These are phyloP conservation scores for Nitzschia inconspicua DNA, from an alignment of 108 stramenopile genomes.

Conservation along the genomic window DNA sequence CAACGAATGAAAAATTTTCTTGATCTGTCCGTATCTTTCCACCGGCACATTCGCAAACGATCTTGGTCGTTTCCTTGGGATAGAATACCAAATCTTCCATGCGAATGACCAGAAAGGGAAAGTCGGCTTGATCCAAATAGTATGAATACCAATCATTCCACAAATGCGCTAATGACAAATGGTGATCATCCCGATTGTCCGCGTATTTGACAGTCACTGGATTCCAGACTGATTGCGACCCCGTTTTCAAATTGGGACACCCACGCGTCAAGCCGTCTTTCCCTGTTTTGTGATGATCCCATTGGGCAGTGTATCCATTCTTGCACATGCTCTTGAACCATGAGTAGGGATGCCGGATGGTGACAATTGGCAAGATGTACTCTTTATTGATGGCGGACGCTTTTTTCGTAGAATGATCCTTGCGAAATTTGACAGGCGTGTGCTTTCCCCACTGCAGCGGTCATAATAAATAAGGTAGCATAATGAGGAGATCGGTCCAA, in stretches of 20 bases:
- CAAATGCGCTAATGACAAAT: slow-evolving; percentile 55
- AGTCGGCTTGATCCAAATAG: slow-evolving; percentile 41
- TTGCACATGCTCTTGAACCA: slow-evolving; percentile 83
- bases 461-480: not conserved
- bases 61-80: slow-evolving; percentile 39
- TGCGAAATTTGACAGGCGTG: slow-evolving; percentile 56
- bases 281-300: slow-evolving; percentile 32
- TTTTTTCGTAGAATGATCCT: slow-evolving; percentile 42
- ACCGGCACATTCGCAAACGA: slow-evolving; percentile 77
- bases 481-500: slow-evolving; percentile 1
- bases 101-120: slow-evolving; percentile 56
- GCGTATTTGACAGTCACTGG: slow-evolving; percentile 60
- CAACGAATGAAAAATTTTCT: slow-evolving; percentile 49
- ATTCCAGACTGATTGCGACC: slow-evolving; percentile 38
- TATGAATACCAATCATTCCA: slow-evolving; percentile 83
- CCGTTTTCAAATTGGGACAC: slow-evolving; percentile 66
- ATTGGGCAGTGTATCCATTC: slow-evolving; percentile 61
- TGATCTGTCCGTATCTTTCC: slow-evolving; percentile 56
- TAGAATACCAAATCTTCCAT: slow-evolving; percentile 68
- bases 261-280: not conserved
- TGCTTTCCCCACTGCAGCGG: slow-evolving; percentile 57
- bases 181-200: slow-evolving; percentile 35
- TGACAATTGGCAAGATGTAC: slow-evolving; percentile 64
- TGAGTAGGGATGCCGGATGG: slow-evolving; percentile 61
- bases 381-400: slow-evolving; percentile 46